Base-by-base conservation (phyloP, 2,329 filamentous ascomycete genomes). In the Triangularia verruculosa region DNA sequence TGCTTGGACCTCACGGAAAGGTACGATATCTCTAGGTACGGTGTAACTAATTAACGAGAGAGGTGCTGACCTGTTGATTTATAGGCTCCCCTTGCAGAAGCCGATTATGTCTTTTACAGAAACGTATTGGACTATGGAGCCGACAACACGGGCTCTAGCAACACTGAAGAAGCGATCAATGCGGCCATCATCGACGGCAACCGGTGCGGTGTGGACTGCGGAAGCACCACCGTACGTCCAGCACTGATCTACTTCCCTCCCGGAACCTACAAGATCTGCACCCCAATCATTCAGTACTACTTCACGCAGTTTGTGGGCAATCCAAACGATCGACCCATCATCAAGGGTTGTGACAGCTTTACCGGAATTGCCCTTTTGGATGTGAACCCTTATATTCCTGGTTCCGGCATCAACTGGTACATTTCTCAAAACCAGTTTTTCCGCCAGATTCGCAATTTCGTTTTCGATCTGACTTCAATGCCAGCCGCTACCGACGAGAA, bases 291-390 rank as follows among this genome's bases (percentile, higher is more conserved):
- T 57, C 85, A 89, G 74, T 84, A 84, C 73, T 91, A 91, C 77
- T 90, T 90, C 75, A 90, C 88, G 1, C 87, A 90, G 71, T 81
- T 91, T 63, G 79, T 91, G 30, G 89, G 89, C 58, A 87, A 91
- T 76, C 83, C 87, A 6, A 81, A 78, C 28, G 74, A 82, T 65
- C 78, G 82, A 61, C 78, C 89, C 11, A 78, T 80, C 7, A 78
- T 88, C 57, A 82, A 82, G 67, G 84, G 84, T 4, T 76, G 79
- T 0, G 67, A 79, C 0, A 75, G 74, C 55, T 88, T 88, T 68
- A 34, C 64, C 4, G 79, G 75, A 51, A 76, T 80, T 22, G 79
- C 78, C 3, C 72, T 83, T 13, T 78, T 83, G 39, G 80, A 83
- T 61, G 78, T 77, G 7, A 79, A 82, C 59, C 76, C 75, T 7